These are phyloP conservation scores for Chaetomiaceae sp. DNA, from an alignment of 2,329 filamentous ascomycete genomes.

Conservation along the genomic window DNA sequence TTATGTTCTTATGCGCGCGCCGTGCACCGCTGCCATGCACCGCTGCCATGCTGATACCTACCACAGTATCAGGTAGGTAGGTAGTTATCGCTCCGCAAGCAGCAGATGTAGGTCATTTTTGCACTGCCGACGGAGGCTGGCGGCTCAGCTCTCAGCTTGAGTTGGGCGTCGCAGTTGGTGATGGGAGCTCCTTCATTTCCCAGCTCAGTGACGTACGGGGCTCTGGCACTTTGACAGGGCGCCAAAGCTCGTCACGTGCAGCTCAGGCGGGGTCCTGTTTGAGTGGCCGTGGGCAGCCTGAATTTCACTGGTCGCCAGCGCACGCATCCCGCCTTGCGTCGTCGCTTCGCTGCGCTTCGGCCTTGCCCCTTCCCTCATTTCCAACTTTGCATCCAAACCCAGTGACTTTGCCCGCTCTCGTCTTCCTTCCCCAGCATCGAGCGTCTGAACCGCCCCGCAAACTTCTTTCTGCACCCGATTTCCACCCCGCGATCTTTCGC, in stretches of 20 bases:
- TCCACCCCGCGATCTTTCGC: constrained; percentile 7
- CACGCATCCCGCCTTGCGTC: constrained; percentile 25
- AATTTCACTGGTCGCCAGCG: constrained; percentile 21
- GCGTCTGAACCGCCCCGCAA: constrained; percentile 13
- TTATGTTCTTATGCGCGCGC: too few species aligned
- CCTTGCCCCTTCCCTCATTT: constrained; percentile 28
- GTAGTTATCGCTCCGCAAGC: too few species aligned
- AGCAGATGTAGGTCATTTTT: too few species aligned
- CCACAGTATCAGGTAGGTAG: too few species aligned
- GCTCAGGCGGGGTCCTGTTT: constrained; percentile 15
- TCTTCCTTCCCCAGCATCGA: constrained; percentile 18
- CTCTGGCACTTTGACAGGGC: neutral
- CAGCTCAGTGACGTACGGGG: constrained; percentile 17
- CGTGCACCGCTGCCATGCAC: too few species aligned
- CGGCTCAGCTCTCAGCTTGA: too few species aligned
- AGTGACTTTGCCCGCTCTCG: constrained; percentile 18
- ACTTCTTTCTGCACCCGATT: constrained; percentile 8
- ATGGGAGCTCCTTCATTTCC: neutral
- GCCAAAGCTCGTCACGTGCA: constrained; percentile 16
- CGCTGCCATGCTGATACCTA: too few species aligned
- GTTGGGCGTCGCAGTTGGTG: neutral
- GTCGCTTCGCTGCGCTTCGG: constrained; percentile 23
- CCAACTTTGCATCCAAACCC: constrained; percentile 26
- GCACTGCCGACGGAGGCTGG: too few species aligned
- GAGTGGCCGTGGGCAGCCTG: constrained; percentile 19